Base-by-base conservation (phyloP, 805 yeast genomes). In the Lachancea thermotolerans region DNA sequence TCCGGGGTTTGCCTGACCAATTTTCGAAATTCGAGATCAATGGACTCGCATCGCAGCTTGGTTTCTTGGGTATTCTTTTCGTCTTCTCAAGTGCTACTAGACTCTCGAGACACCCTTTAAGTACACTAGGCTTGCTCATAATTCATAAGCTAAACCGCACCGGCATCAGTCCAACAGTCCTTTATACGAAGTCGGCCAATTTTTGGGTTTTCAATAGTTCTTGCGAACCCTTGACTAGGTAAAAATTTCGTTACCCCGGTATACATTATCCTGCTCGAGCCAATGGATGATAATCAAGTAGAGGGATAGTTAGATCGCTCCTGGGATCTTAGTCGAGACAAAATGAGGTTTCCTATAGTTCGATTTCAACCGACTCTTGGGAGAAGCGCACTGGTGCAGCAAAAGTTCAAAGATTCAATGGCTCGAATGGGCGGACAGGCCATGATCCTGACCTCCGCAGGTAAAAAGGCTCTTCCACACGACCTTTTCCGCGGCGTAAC, bases 401-500 rank as follows among this genome's bases (percentile, higher is more conserved):
- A 54, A 36, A 57, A 52, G 28, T 69, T 64, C 53, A 56, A 63
- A 29, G 67, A 64, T 42, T 64, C 70, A 15, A 72, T 74, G 79
- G 60, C 73, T 27, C 67, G 71, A 30, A 65, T 75, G 34, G 74
- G 77, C 1, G 64, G 69, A 14, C 76, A 75, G 42, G 84, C 81
- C 2, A 75, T 79, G 77, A 71, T 82, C 15, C 59, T 82, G 27
- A 81, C 87, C 0, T 66, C 79, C 2, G 74, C 81, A 2, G 65
- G 72, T 14, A 53, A 42, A 30, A 57, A 38, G 39, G 56, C 39
- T 64, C 33, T 49, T 6, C 43, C 50, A 7, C 52, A 49, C 29
- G 40, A 46, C 1, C 41, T 35, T 25, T 59, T 58, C 35, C 54
- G 66, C 18, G 97, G 97, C 0, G 78, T 86, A 71, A 88, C 97